Base-by-base conservation (phyloP, 257 asterid species). In the Prunella vulgaris region DNA sequence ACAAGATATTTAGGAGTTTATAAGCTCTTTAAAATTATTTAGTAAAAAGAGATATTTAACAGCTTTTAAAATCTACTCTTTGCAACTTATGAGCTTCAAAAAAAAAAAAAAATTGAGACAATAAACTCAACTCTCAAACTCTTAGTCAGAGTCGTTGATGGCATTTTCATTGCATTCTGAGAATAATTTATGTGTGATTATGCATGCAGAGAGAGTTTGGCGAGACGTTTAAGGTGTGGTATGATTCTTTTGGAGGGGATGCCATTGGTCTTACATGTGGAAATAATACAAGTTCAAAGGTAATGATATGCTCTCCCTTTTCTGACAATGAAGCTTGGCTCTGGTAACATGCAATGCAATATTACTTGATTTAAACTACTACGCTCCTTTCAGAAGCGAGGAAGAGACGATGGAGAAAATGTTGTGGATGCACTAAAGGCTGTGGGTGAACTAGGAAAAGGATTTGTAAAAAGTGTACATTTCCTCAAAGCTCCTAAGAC, bases 221-320 rank as follows among this genome's bases (percentile, higher is more conserved):
- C 1, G 83, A 80, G 68, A 80, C 44, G 74, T 87, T 91, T 75
- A 94, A 87, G 82, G 88, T 94, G 58, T 94, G 99, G 99, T 87
- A 83, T 37, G 97, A 94, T 82, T 80, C 87, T 18, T 76, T 87
- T 73, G 99, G 99, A 69, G 97, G 97, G 24, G 99, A 91, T 66
- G 96, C 96, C 68, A 79, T 94, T 69, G 99, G 97, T 71, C 93
- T 94, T 42, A 94, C 99, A 14, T 84, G 84, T 75, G 85, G 80
- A 77, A 81, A 71, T 77, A 76, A 70, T 58, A 28, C 1, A 42
- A 69, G 27, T 69, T 77, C 81, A 18, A 87, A 88, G 97, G 99
- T 87, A 81, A 71, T 35, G 2, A 17, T 5, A n/a, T 1, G 3
- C 5, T 27, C 7, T 13, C 28, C 30, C 48, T 49, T 52, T 49